phyloP scores from a whole-genome alignment of 2,329 filamentous ascomycete species.

The Ceratocystis eucalypticola region DNA sequence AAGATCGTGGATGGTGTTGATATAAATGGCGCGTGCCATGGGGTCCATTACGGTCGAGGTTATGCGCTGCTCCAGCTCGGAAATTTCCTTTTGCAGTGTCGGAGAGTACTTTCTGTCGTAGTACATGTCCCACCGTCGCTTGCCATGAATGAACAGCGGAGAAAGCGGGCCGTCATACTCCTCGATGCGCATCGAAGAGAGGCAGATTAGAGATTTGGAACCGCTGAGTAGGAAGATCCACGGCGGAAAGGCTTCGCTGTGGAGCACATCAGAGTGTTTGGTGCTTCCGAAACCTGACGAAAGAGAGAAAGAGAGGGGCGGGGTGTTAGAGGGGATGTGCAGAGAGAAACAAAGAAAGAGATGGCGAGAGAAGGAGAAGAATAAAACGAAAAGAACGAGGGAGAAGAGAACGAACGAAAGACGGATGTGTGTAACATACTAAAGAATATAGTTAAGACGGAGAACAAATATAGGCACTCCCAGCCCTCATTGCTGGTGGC shows the following conservation, averaged over 20 bases:
- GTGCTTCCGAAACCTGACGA: constrained; percentile 23
- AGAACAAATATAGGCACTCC: constrained; percentile 24
- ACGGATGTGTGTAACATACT: constrained; percentile 19
- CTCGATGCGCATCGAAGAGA: constrained; percentile 16
- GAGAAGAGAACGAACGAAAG: not conserved
- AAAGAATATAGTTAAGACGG: constrained; percentile 27
- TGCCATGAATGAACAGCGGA: constrained; percentile 23
- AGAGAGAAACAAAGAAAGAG: not conserved
- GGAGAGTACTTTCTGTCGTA: constrained; percentile 12
- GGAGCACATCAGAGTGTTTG: constrained; percentile 24
- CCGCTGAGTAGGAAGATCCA: constrained; percentile 27
- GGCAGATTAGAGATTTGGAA: constrained; percentile 23
- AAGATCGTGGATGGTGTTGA: constrained; percentile 9
- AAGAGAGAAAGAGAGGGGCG: not conserved
- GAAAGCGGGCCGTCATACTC: constrained; percentile 21
- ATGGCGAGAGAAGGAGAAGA: not conserved
- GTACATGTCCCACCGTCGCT: constrained; percentile 21
- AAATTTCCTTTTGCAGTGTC: constrained; percentile 9
- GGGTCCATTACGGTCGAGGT: constrained; percentile 12
- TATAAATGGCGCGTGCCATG: constrained; percentile 8
- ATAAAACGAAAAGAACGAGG: not conserved
- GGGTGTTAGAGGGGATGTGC: not conserved
- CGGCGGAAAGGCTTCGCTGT: constrained; percentile 25
- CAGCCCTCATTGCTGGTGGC: constrained; percentile 21
- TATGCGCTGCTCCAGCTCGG: constrained; percentile 15